phyloP scores from a whole-genome alignment of 352 stramenopile species.

The Pythium aphanidermatum region DNA sequence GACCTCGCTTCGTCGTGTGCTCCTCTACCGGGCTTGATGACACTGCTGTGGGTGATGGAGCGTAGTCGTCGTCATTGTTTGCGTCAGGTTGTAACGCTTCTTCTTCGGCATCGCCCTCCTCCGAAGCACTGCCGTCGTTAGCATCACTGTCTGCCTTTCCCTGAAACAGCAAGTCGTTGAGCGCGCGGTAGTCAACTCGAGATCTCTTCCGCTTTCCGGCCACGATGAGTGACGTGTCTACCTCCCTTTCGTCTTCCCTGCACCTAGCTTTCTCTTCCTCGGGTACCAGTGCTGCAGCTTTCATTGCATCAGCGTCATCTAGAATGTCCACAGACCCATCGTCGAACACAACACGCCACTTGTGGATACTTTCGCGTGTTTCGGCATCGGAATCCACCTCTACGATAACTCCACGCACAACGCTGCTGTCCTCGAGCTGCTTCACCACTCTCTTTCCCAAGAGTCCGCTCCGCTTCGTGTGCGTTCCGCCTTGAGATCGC shows the following conservation, averaged over 20 bases:
- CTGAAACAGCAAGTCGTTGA: slow-evolving; percentile 77
- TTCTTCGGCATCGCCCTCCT: slow-evolving; percentile 23
- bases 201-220: slow-evolving; percentile 74
- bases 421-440: slow-evolving; percentile 17
- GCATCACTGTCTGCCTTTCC: slow-evolving; percentile 54
- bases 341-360: slow-evolving; percentile 53
- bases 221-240: slow-evolving; percentile 42
- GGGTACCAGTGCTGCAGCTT: slow-evolving; percentile 28
- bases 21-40: neutral
- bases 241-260: slow-evolving; percentile 13
- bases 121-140: slow-evolving; percentile 38
- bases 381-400: slow-evolving; percentile 11
- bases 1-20: slow-evolving; percentile 8
- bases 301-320: slow-evolving; percentile 16
- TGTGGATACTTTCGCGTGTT: neutral
- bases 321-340: slow-evolving; percentile 45
- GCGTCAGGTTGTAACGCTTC: slow-evolving; percentile 39
- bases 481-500: slow-evolving; percentile 9
- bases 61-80: slow-evolving; percentile 17
- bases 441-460: slow-evolving; percentile 44
- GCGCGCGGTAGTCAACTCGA: slow-evolving; percentile 69
- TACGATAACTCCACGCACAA: slow-evolving; percentile 52
- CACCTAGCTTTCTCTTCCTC: slow-evolving; percentile 16
- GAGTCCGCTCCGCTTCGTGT: slow-evolving; percentile 2
- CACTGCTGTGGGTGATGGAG: slow-evolving; percentile 8